Conservation (phyloP, 345 rosid genomes). For the Limnanthes douglasii region DNA sequence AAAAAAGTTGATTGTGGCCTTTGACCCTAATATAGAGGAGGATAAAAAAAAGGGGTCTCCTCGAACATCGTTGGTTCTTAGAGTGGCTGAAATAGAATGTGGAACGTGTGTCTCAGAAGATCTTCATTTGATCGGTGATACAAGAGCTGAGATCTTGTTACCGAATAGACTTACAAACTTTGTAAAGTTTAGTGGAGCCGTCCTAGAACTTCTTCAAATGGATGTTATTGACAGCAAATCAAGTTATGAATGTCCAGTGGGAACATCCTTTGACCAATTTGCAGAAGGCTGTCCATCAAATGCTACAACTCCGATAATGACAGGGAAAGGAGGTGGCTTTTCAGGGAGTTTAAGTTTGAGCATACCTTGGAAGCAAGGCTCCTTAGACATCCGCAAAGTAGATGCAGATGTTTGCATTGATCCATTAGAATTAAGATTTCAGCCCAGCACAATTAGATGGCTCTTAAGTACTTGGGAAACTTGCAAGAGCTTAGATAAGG, state of each 20-base stretch:
- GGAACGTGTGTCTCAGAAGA: conserved; percentile 67
- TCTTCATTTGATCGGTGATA: conserved; percentile 12
- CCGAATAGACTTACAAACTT: conserved; percentile 54
- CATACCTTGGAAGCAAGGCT: conserved; percentile 94
- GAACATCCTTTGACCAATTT: conserved; percentile 8
- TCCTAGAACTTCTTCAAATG: conserved; percentile 55
- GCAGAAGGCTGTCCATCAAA: conserved; percentile 11
- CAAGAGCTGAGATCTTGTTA: conserved; percentile 40
- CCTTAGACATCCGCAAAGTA: conserved; percentile 74
- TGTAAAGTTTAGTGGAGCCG: conserved; percentile 66
- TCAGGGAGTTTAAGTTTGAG: conserved; percentile 73
- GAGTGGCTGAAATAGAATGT: conserved; percentile 51
- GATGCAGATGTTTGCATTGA: conserved; percentile 64
- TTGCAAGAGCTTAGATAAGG: conserved; percentile 20
- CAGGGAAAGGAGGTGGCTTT: conserved; percentile 55
- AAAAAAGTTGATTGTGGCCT: conserved; percentile 64
- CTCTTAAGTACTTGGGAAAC: conserved; percentile 40
- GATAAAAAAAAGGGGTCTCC: conserved; percentile 15
- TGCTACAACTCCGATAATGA: conserved; percentile 34
- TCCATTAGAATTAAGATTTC: conserved; percentile 64
- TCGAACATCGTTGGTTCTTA: conserved; percentile 41
- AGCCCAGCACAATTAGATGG: conserved; percentile 63
- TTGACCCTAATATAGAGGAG: conserved; percentile 37
- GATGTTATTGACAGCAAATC: conserved; percentile 23
- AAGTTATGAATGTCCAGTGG: conserved; percentile 6